Evolutionary conservation across 441 rosid species (phyloP).

Genomic region (Omphalea diandra): DNA sequence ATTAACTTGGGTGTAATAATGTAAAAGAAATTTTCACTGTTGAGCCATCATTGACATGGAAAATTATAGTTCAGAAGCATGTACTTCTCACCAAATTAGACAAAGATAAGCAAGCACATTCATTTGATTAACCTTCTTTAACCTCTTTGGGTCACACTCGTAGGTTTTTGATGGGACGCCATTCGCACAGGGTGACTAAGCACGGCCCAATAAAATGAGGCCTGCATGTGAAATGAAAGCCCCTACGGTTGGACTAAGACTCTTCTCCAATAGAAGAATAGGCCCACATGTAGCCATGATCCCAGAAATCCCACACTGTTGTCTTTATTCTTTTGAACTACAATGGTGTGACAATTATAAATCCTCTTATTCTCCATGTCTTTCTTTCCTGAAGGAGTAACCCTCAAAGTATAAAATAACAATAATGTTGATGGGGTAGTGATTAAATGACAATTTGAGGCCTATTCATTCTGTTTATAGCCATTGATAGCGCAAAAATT

Average conservation of each 20-base stretch:
- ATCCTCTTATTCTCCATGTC: too few relatives aligned
- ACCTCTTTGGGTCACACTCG: background rate
- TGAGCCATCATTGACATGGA: background rate
- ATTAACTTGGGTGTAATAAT: background rate
- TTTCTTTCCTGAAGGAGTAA: too few relatives aligned
- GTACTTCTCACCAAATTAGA: background rate
- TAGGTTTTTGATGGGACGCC: background rate
- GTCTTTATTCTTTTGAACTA: background rate
- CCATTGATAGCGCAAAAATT: constrained; percentile 1
- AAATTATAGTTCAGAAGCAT: background rate
- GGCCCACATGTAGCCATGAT: background rate
- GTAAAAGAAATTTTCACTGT: background rate
- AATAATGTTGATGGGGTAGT: background rate
- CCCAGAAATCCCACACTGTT: background rate
- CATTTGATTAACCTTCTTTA: background rate
- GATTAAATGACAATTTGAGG: background rate
- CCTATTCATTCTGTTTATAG: background rate
- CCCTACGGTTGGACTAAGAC: background rate
- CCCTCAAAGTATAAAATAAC: background rate
- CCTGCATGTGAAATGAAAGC: background rate
- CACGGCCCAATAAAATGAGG: background rate
- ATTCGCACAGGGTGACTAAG: background rate
- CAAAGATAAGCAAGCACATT: too few relatives aligned
- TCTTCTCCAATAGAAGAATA: background rate
- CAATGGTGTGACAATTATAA: background rate